A percentile compares a stretch with the other conserved stretches of the same genome.
These are phyloP conservation scores for Epichloe elymi DNA, from an alignment of 2,329 filamentous ascomycete species.

Conservation along the genomic window DNA sequence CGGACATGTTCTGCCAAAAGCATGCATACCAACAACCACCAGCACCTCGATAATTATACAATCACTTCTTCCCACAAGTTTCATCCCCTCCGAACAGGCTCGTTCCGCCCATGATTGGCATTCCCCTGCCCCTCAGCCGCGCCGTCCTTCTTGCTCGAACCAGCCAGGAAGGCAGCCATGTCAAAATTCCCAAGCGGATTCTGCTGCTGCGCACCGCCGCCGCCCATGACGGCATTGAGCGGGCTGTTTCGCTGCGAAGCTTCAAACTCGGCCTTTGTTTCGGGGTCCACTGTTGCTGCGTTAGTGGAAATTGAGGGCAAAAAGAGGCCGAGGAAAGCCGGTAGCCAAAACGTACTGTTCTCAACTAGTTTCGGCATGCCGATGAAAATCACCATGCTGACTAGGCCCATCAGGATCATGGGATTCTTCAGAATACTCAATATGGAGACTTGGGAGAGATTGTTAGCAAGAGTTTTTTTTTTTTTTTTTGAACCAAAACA, in stretches of 20 bases:
- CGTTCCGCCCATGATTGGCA: slow-evolving; percentile 22
- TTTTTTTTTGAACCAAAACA: background rate
- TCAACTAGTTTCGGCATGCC: slow-evolving; percentile 94
- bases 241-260: slow-evolving; percentile 70
- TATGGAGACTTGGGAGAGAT: slow-evolving; percentile 48
- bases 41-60: background rate
- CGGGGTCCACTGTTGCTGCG: slow-evolving; percentile 69
- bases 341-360: slow-evolving; percentile 57
- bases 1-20: background rate
- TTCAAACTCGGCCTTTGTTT: slow-evolving; percentile 85
- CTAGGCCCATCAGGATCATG: slow-evolving; percentile 86
- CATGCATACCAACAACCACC: background rate
- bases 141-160: slow-evolving; percentile 32
- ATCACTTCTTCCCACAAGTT: background rate
- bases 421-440: slow-evolving; percentile 79
- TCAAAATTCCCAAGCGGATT: slow-evolving; percentile 44
- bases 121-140: slow-evolving; percentile 6
- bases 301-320: background rate
- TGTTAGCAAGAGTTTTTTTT: background rate
- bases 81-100: slow-evolving; percentile 25
- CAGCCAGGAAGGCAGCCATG: slow-evolving; percentile 50
- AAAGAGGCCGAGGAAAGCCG: background rate
- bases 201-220: slow-evolving; percentile 14
- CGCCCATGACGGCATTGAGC: slow-evolving; percentile 41
- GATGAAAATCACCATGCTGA: slow-evolving; percentile 71